Conservation (phyloP, 371 early-diverging fungal species). For the Saksenaea oblongispora region DNA sequence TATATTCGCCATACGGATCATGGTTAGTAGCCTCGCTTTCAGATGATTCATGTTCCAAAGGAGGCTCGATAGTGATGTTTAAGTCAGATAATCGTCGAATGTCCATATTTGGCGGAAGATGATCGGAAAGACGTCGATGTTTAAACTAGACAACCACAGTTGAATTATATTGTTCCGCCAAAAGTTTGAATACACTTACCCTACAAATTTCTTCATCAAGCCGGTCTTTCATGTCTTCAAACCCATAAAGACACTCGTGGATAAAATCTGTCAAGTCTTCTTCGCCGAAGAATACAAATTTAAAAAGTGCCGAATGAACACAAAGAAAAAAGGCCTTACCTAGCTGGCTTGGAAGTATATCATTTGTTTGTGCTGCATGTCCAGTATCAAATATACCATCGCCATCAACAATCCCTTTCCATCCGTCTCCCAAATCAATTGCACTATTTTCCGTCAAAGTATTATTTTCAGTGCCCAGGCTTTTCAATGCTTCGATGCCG, state of each 20-base stretch:
- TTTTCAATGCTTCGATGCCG: slow-evolving; percentile 25
- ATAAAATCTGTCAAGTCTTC: slow-evolving; percentile 27
- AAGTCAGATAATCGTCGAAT: slow-evolving; percentile 44
- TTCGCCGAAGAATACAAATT: not conserved
- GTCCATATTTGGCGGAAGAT: slow-evolving; percentile 24
- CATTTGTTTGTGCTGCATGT: not conserved
- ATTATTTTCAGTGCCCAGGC: slow-evolving; percentile 1
- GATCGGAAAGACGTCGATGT: slow-evolving; percentile 28
- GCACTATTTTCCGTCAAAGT: slow-evolving; percentile 11
- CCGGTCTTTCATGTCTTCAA: slow-evolving; percentile 43
- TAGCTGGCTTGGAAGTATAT: not conserved
- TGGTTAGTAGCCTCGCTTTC: not conserved
- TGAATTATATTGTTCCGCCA: not conserved
- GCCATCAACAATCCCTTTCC: slow-evolving; percentile 38
- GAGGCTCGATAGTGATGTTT: slow-evolving; percentile 43
- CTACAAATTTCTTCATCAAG: slow-evolving; percentile 29
- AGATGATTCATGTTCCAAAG: slow-evolving; percentile 18
- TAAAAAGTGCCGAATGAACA: not conserved
- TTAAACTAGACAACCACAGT: slow-evolving; percentile 28
- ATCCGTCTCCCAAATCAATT: slow-evolving; percentile 52
- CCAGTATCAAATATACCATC: slow-evolving; percentile 9
- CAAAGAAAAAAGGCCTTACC: not conserved
- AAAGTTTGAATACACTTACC: slow-evolving; percentile 4
- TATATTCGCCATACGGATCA: not conserved
- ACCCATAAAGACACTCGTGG: slow-evolving; percentile 24